These are phyloP conservation scores for Podospora anserina DNA, from an alignment of 495 filamentous ascomycete species.

Conservation along the genomic window DNA sequence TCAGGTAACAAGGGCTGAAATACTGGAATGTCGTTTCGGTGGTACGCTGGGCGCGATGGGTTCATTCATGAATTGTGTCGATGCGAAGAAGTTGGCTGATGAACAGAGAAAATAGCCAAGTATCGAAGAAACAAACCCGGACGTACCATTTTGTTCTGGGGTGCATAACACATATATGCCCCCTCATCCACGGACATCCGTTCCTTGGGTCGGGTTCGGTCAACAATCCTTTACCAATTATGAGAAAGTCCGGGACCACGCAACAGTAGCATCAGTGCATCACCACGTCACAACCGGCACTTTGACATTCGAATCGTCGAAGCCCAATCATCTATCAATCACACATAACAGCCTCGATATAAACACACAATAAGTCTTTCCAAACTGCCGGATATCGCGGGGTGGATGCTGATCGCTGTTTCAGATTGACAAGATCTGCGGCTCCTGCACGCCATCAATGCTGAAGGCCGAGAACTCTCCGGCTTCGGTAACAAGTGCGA, in stretches of 20 bases:
- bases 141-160: too few relatives aligned
- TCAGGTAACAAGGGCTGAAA: too few relatives aligned
- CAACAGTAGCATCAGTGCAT: constrained; percentile 5
- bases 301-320: background rate
- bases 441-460: background rate
- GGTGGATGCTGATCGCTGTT: background rate
- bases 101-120: too few relatives aligned
- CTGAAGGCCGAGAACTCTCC: background rate
- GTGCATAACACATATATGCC: background rate
- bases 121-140: too few relatives aligned
- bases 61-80: too few relatives aligned
- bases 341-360: background rate
- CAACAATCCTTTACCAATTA: background rate
- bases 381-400: background rate
- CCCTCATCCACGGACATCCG: background rate
- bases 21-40: too few relatives aligned
- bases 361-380: background rate
- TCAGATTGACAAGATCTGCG: background rate
- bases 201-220: constrained; percentile 3
- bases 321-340: background rate
- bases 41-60: too few relatives aligned
- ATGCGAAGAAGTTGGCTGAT: too few relatives aligned
- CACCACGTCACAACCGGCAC: constrained; percentile 5
- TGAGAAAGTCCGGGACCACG: background rate
- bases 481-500: background rate